A percentile compares a stretch with the other conserved stretches of the same genome.
phyloP scores from a whole-genome alignment of 164 flowering plant genomes.

The Tinospora cordifolia region DNA sequence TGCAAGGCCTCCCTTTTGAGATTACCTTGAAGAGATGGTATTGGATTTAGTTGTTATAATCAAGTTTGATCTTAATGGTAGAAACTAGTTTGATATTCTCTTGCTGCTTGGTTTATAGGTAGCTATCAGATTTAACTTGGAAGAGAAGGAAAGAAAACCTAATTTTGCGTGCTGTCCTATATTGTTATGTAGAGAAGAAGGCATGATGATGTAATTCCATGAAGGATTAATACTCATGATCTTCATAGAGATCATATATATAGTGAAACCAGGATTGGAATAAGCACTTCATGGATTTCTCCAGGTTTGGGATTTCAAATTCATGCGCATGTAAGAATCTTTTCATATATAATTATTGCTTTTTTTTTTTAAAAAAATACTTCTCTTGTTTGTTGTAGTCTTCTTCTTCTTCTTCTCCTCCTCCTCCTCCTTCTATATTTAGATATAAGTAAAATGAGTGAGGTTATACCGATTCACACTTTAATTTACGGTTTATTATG shows the following conservation, averaged over 20 bases:
- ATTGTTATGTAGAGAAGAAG: not conserved
- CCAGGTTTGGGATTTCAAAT: too few species aligned
- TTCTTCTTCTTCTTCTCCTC: constrained; percentile 1
- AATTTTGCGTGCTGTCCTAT: not conserved
- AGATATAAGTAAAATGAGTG: constrained; percentile 9
- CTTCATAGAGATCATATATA: too few species aligned
- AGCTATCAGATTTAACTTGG: not conserved
- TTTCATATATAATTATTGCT: not conserved
- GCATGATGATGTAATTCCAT: not conserved
- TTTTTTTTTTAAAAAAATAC: not conserved
- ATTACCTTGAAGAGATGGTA: not conserved
- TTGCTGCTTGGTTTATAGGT: not conserved
- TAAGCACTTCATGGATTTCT: too few species aligned
- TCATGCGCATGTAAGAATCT: not conserved
- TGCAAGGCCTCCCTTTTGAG: constrained; percentile 37
- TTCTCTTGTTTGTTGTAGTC: too few species aligned
- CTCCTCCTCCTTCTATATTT: constrained; percentile 4
- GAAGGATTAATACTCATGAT: too few species aligned
- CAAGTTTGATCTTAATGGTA: not conserved
- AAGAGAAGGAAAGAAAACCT: not conserved
- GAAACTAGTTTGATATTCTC: too few species aligned
- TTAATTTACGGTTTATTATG: not conserved
- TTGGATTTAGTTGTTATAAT: too few species aligned
- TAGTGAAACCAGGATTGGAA: too few species aligned
- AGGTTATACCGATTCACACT: not conserved